phyloP scores from a whole-genome alignment of 805 yeast species.

The Lachancea waltii region DNA sequence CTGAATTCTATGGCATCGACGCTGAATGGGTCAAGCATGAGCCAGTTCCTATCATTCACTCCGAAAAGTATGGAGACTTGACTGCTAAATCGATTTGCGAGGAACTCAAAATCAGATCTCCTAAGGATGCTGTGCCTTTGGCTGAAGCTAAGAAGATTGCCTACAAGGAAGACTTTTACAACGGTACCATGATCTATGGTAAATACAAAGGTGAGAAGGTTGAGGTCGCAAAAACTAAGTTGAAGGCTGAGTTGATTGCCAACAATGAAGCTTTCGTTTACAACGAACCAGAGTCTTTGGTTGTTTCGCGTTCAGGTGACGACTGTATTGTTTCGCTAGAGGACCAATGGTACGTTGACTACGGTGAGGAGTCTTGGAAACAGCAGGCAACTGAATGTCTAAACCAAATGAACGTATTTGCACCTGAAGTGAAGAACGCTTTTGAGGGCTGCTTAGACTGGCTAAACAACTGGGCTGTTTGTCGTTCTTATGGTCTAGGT shows the following conservation, averaged over 20 bases:
- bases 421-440: slow-evolving; percentile 79
- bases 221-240: slow-evolving; percentile 83
- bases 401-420: slow-evolving; percentile 65
- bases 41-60: slow-evolving; percentile 64
- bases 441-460: slow-evolving; percentile 92
- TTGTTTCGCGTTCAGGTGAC: slow-evolving; percentile 93
- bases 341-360: slow-evolving; percentile 97
- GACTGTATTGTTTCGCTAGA: slow-evolving; percentile 94
- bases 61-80: slow-evolving; percentile 81
- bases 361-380: slow-evolving; percentile 93
- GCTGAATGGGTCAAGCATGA: slow-evolving; percentile 80
- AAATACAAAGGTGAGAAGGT: slow-evolving; percentile 83
- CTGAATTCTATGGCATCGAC: slow-evolving; percentile 82
- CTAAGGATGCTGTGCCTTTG: slow-evolving; percentile 81
- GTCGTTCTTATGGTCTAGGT: slow-evolving; percentile 95
- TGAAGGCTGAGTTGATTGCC: slow-evolving; percentile 72
- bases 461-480: slow-evolving; percentile 98
- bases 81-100: slow-evolving; percentile 82
- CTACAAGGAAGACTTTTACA: slow-evolving; percentile 94
- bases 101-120: slow-evolving; percentile 85
- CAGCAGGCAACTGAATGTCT: slow-evolving; percentile 73
- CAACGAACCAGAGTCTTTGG: slow-evolving; percentile 88
- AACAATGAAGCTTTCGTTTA: slow-evolving; percentile 79
- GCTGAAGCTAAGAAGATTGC: slow-evolving; percentile 92
- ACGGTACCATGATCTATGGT: slow-evolving; percentile 77